Conservation (phyloP, 177 flowering plant species). For the Vitis hybrid region DNA sequence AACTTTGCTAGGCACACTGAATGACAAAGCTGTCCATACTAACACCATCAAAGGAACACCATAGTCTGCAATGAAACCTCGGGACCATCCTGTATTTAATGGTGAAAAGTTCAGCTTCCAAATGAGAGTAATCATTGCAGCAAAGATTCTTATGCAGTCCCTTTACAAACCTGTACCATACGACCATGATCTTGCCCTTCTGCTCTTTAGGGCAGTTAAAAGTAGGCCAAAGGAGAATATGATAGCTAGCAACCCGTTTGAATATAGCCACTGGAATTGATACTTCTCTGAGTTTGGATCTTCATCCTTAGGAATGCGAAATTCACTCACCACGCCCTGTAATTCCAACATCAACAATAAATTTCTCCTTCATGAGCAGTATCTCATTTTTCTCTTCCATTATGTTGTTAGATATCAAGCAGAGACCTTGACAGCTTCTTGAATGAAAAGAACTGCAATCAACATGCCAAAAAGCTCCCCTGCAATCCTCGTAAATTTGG, state of each 20-base stretch:
- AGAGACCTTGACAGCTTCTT: slow-evolving; percentile 33
- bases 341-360: background rate
- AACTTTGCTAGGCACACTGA: slow-evolving; percentile 41
- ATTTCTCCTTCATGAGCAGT: background rate
- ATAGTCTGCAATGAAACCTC: slow-evolving; percentile 76
- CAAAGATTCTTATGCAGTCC: background rate
- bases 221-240: slow-evolving; percentile 56
- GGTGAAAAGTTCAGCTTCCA: background rate
- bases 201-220: slow-evolving; percentile 58
- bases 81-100: slow-evolving; percentile 39
- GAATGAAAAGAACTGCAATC: slow-evolving; percentile 35
- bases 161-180: slow-evolving; percentile 60
- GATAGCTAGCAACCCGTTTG: slow-evolving; percentile 28
- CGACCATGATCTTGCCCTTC: slow-evolving; percentile 72
- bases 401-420: background rate
- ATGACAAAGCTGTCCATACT: slow-evolving; percentile 67
- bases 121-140: background rate
- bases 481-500: slow-evolving; percentile 39
- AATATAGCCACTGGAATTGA: slow-evolving; percentile 26
- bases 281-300: slow-evolving; percentile 26
- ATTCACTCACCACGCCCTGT: slow-evolving; percentile 38
- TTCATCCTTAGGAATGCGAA: slow-evolving; percentile 29
- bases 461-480: slow-evolving; percentile 50
- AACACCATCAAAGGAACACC: slow-evolving; percentile 77
- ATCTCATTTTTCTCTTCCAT: background rate